Evolutionary conservation across 192 early-diverging fungal species (phyloP), one percentile per base, ranked within the genome.

Genomic region (Mortierella claussenii): DNA sequence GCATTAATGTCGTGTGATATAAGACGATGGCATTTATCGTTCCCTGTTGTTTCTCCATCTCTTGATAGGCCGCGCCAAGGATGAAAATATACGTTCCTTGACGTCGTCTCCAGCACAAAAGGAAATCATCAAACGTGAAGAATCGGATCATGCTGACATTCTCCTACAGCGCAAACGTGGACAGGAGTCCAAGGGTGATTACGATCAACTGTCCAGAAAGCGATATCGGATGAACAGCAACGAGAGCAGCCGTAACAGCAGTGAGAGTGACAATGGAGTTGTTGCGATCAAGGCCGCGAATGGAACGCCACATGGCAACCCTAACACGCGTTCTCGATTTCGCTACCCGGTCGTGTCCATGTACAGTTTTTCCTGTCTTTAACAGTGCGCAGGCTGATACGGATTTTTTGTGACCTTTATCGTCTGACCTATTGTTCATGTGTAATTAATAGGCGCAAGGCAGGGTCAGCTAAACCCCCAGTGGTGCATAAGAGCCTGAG

Each of bases 81-180:
- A 50, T 30, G 2, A 17, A 23, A 47, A 36, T 11, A 36, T 45
- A 48, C 20, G 27, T 32, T 1, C 60, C 10, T 3, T 11, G 26
- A 0, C 27, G 2, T 51, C 48, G 24, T 18, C 48, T 3, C 34
- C 55, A 21, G 9, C 55, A n/a, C 37, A 30, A 21, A 43, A 20
- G 45, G 17, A 3, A 15, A 47, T 18, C 9, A 55, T 71, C 45
- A 71, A 71, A 33, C 69, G 69, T 26, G 69, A 71, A 21, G 60
- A 62, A 23, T 71, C 69, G 13, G 57, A 69, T 4, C 32, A 36
- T 8, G 18, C 50, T 2, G 31, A 45, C 15, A n/a, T 21, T 1
- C 57, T 53, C 18, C 34, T 59, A 7, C 23, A 23, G 27, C 30
- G 50, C 42, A 5, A 55, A 30, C 30, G 12, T 46, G 40, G 1